Conservation (phyloP, 2,329 filamentous ascomycete species). For the Colletotrichum horii region DNA sequence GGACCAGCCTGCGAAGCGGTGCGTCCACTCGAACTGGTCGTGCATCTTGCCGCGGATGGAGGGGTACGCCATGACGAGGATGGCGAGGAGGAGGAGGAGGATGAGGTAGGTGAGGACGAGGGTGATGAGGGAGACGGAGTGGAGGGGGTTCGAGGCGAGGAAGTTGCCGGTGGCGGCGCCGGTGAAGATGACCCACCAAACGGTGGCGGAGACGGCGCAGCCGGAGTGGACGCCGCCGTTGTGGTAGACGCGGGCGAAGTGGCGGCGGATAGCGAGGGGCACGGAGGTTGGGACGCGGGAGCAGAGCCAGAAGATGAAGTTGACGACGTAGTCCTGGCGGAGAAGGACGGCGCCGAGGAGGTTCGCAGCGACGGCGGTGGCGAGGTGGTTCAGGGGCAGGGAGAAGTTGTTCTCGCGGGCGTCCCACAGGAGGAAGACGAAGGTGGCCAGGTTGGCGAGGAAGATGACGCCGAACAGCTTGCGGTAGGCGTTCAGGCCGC, state of each 20-base stretch:
- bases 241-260: conserved; percentile 57
- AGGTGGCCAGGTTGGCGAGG: conserved; percentile 53
- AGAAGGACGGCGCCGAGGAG: conserved; percentile 54
- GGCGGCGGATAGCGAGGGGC: conserved; percentile 52
- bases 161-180: conserved; percentile 31
- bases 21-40: conserved; percentile 72
- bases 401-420: conserved; percentile 24
- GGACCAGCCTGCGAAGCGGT: conserved; percentile 76
- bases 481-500: conserved; percentile 59
- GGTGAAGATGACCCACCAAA: conserved; percentile 53
- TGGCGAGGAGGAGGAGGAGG: conserved; percentile 59
- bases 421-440: conserved; percentile 44
- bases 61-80: conserved; percentile 70
- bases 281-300: conserved; percentile 46
- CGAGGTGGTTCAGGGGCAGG: conserved; percentile 40
- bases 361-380: conserved; percentile 51
- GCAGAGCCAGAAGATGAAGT: conserved; percentile 54
- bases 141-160: conserved; percentile 34
- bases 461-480: conserved; percentile 60
- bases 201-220: conserved; percentile 52
- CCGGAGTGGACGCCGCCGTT: conserved; percentile 58
- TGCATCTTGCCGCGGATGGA: conserved; percentile 66
- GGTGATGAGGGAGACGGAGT: conserved; percentile 34
- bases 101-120: conserved; percentile 62
- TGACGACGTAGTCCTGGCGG: conserved; percentile 59